phyloP scores from a whole-genome alignment of 306 rosid genomes.

The Quercus alba region DNA sequence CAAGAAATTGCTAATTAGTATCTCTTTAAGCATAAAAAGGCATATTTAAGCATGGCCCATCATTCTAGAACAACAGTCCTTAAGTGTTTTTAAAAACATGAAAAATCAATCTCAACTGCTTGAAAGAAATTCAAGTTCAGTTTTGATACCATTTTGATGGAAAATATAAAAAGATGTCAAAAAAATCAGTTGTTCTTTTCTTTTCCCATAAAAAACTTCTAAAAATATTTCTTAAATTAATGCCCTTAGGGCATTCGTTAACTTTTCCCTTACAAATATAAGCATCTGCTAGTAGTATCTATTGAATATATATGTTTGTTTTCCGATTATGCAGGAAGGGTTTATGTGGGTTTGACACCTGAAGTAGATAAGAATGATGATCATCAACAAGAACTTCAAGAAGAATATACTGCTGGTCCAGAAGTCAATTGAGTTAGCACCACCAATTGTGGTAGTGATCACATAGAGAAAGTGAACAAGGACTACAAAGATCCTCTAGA shows the following conservation, averaged over 20 bases:
- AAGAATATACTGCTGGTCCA: conserved; percentile 9
- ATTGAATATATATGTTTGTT: neutral
- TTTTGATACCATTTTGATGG: neutral
- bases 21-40: neutral
- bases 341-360: conserved; percentile 19
- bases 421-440: conserved; percentile 20
- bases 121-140: neutral
- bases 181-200: no score
- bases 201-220: no score
- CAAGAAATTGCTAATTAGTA: neutral
- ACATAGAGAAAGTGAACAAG: conserved; percentile 13
- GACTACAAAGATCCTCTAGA: conserved; percentile 29
- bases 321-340: conserved; percentile 32
- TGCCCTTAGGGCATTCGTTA: no score
- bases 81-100: neutral
- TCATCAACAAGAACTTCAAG: conserved; percentile 4
- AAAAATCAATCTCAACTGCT: neutral
- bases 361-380: conserved; percentile 10
- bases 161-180: no score
- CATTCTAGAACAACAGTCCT: neutral
- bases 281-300: conserved; percentile 4
- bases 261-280: neutral
- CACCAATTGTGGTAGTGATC: conserved; percentile 9
- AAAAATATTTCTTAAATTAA: no score
- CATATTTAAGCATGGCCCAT: neutral